These are phyloP conservation scores for Hordeum vulgare DNA, from an alignment of 176 grass and related monocot genomes.

Conservation along the genomic window MorexV3_pseudomolecules_assembly NC_058524.1:248789864-248790363, in stretches of 20 bases:
- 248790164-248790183: background rate
- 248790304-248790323: no score
- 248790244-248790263: no score
- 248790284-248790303: no score
- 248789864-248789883: slow-evolving; percentile 62
- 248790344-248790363: no score
- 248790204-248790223: background rate
- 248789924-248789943: slow-evolving; percentile 81
- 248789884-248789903: slow-evolving; percentile 44
- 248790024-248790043: slow-evolving; percentile 82
- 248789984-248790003: slow-evolving; percentile 60
- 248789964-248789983: slow-evolving; percentile 83
- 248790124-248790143: background rate
- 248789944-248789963: slow-evolving; percentile 53
- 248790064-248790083: slow-evolving; percentile 87
- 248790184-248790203: background rate
- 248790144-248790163: background rate
- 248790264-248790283: no score
- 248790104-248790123: background rate
- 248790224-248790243: background rate
- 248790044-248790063: slow-evolving; percentile 63
- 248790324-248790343: no score
- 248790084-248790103: slow-evolving; percentile 15
- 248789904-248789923: slow-evolving; percentile 55
- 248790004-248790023: slow-evolving; percentile 50